phyloP scores from a whole-genome alignment of 2,329 filamentous ascomycete species.

The Paracamarosporium sp. region DNA sequence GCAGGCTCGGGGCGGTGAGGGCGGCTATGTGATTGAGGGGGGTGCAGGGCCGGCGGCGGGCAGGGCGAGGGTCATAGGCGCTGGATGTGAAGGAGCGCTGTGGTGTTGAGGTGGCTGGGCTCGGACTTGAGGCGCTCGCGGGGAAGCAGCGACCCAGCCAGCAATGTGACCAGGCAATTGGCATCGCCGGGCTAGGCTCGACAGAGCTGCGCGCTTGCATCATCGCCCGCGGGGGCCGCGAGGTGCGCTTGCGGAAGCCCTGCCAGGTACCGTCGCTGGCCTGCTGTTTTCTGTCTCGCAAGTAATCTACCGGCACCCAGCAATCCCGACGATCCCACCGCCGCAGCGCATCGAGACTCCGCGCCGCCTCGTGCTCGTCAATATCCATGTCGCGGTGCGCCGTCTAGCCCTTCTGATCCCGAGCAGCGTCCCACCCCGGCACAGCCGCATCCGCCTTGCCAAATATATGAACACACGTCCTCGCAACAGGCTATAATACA shows the following conservation, averaged over 20 bases:
- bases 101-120: conserved; percentile 10
- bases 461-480: neutral
- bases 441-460: neutral
- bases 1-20: conserved; percentile 28
- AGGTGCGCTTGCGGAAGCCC: neutral
- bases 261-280: neutral
- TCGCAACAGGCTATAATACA: neutral
- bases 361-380: conserved; percentile 4
- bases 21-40: conserved; percentile 15
- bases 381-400: conserved; percentile 9
- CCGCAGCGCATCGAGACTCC: conserved; percentile 1
- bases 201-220: neutral
- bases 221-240: neutral
- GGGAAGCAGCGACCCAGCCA: conserved; percentile 14
- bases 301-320: neutral
- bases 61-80: conserved; percentile 19
- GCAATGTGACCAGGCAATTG: conserved; percentile 5
- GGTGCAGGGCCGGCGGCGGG: conserved; percentile 15
- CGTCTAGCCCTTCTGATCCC: conserved; percentile 8
- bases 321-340: neutral
- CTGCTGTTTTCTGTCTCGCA: neutral
- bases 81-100: conserved; percentile 14
- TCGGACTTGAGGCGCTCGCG: conserved; percentile 17
- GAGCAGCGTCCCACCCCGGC: conserved; percentile 9
- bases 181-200: conserved; percentile 1